These are phyloP conservation scores for Falciphora oryzae DNA, from an alignment of 2,329 filamentous ascomycete species.

Conservation along the genomic window DNA sequence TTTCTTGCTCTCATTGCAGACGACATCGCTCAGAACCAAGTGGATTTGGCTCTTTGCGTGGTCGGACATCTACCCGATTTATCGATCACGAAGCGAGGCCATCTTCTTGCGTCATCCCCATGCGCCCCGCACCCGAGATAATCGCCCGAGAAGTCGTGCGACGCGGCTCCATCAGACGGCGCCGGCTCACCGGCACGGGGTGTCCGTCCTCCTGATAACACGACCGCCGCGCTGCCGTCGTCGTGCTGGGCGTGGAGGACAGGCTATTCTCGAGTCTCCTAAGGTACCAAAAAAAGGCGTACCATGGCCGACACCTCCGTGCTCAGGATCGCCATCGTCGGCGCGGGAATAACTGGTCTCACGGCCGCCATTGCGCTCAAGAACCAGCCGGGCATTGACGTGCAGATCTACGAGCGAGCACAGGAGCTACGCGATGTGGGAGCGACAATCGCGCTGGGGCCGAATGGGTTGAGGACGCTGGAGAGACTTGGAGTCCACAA, in stretches of 20 bases:
- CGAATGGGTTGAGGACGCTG: slow-evolving; percentile 46
- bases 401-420: slow-evolving; percentile 43
- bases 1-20: too few species aligned
- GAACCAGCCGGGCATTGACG: slow-evolving; percentile 14
- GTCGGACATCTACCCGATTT: not conserved
- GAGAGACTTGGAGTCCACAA: slow-evolving; percentile 43
- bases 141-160: not conserved
- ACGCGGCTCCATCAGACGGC: too few species aligned
- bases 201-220: too few species aligned
- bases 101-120: not conserved
- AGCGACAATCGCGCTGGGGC: slow-evolving; percentile 43
- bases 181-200: too few species aligned
- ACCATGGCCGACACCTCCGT: not conserved
- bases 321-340: slow-evolving; percentile 24
- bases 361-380: slow-evolving; percentile 26
- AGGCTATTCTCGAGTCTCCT: too few species aligned
- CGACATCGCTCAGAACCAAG: too few species aligned
- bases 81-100: not conserved
- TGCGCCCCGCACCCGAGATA: not conserved
- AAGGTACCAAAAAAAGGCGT: too few species aligned
- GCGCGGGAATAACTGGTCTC: slow-evolving; percentile 32
- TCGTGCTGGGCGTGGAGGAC: too few species aligned
- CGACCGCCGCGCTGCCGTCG: too few species aligned
- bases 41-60: too few species aligned
- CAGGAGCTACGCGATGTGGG: slow-evolving; percentile 40